Base-by-base conservation (phyloP, 208 protist genomes). In the Tritrichomonas musculus region DNA sequence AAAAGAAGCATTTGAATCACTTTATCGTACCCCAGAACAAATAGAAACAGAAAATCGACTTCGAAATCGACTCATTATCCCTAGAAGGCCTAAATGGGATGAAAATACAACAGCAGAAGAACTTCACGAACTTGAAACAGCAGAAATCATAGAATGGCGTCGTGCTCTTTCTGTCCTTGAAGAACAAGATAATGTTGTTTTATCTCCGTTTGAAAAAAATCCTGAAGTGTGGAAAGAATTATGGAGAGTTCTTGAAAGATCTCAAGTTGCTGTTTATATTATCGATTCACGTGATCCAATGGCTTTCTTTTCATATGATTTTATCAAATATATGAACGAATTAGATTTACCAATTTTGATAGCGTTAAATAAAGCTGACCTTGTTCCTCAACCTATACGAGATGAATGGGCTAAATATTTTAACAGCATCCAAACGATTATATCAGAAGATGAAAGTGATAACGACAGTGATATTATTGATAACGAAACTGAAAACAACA, bases 191-290 rank as follows among this genome's bases (percentile, higher is more conserved):
- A 47, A 92, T 30, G 17, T 92, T 44, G 55, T 64, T 13, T 72
- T 92, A 69, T 72, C 88, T 8, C 88, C 88, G 33, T 92, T 92
- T 36, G 88, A 92, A 92, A 92, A 92, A 44, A 92, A 92, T 41
- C 57, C 57, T 30, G 57, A 92, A 64, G 57, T 92, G 3, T 92
- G 88, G 88, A 64, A 69, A 72, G 55, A 92, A 66, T 33, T 92
- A 13, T 92, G 88, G 88, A 50, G 55, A 25, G 88, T 92, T 44
- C 41, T 92, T 9, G 88, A 92, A 36, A 50, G 88, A 33, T 72
- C 55, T 22, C 55, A 92, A 44, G 50, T 92, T 30, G 55, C 57
- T 30, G 33, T 64, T 25, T 64, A 72, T 20, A 92, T 92, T 27
- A 50, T 92, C 20, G 88, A 92, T 50, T 36, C 55, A 11, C 9